Evolutionary conservation across 2,329 filamentous ascomycete species (phyloP).

Genomic region (Teratosphaeria nubilosa): DNA sequence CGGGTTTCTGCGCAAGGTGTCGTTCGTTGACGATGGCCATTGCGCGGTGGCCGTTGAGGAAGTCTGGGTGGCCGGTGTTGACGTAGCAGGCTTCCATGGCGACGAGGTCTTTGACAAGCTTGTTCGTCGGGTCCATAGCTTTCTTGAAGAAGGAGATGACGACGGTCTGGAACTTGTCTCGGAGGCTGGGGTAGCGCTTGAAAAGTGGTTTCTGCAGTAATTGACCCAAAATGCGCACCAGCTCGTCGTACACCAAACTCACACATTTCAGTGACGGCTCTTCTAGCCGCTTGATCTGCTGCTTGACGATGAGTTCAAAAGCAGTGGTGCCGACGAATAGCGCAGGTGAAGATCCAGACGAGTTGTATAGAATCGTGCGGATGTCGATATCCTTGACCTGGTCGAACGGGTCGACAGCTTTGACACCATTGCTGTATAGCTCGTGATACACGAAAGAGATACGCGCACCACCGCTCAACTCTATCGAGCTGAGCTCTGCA

Average conservation of each 20-base stretch:
- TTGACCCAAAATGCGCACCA: slow-evolving; percentile 89
- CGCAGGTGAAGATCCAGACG: slow-evolving; percentile 92
- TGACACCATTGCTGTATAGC: slow-evolving; percentile 92
- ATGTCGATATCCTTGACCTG: slow-evolving; percentile 97
- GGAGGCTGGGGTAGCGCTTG: slow-evolving; percentile 82
- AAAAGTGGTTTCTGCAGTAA: slow-evolving; percentile 82
- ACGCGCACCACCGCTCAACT: slow-evolving; percentile 91
- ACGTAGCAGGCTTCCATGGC: slow-evolving; percentile 95
- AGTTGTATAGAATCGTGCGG: slow-evolving; percentile 94
- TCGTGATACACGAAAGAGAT: slow-evolving; percentile 99
- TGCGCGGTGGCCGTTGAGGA: slow-evolving; percentile 89
- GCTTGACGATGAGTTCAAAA: slow-evolving; percentile 98
- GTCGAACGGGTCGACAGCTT: slow-evolving; percentile 95
- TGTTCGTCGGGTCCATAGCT: slow-evolving; percentile 95
- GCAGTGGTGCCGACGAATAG: slow-evolving; percentile 95
- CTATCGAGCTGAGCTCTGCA: slow-evolving; percentile 84
- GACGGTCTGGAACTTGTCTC: slow-evolving; percentile 92
- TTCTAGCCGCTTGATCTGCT: slow-evolving; percentile 92
- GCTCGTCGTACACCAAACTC: slow-evolving; percentile 90
- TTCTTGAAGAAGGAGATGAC: slow-evolving; percentile 97
- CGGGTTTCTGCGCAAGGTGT: slow-evolving; percentile 69
- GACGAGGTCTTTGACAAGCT: slow-evolving; percentile 86
- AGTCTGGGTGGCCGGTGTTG: slow-evolving; percentile 97
- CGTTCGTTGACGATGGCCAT: slow-evolving; percentile 98
- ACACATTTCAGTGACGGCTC: slow-evolving; percentile 97